A percentile compares a stretch with the other conserved stretches of the same genome.
Evolutionary conservation across 441 rosid genomes (phyloP).

Genomic region (Populus hybrid): DNA sequence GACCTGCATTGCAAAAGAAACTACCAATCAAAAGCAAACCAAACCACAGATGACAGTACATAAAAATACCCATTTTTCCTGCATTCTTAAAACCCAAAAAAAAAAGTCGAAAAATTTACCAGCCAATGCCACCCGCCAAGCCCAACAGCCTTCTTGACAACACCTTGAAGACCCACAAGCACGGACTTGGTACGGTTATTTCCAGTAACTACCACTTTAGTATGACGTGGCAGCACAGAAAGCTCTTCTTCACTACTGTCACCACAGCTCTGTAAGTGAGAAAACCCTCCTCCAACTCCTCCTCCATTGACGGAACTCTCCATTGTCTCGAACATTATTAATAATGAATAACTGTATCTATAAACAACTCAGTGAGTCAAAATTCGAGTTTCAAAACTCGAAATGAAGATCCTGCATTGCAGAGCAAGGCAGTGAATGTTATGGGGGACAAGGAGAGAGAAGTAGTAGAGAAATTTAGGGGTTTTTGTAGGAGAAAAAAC

Average conservation of each 20-base stretch:
- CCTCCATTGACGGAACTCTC: constrained; percentile 64
- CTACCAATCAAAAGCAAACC: neutral
- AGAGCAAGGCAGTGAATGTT: constrained; percentile 26
- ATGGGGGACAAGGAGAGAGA: constrained; percentile 13
- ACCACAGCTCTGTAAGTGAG: constrained; percentile 72
- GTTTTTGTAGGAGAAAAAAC: constrained; percentile 39
- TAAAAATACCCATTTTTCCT: neutral
- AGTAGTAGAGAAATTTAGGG: constrained; percentile 27
- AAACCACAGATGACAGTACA: neutral
- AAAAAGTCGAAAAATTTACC: constrained; percentile 30
- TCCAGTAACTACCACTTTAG: constrained; percentile 93
- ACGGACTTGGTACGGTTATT: constrained; percentile 96
- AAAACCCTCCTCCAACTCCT: constrained; percentile 29
- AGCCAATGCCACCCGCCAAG: constrained; percentile 99
- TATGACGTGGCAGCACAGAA: constrained; percentile 88
- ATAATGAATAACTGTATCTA: neutral
- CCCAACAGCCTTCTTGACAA: constrained; percentile 94
- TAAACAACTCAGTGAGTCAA: neutral
- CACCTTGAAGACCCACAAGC: constrained; percentile 94
- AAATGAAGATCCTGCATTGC: constrained; percentile 57
- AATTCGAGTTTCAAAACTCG: constrained; percentile 18
- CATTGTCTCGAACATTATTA: constrained; percentile 57
- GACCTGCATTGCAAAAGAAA: constrained; percentile 26
- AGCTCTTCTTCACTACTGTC: constrained; percentile 93
- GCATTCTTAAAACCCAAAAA: neutral